These are phyloP conservation scores for Colletotrichum sublineola DNA, from an alignment of 2,329 filamentous ascomycete species.

Conservation along the genomic window DNA sequence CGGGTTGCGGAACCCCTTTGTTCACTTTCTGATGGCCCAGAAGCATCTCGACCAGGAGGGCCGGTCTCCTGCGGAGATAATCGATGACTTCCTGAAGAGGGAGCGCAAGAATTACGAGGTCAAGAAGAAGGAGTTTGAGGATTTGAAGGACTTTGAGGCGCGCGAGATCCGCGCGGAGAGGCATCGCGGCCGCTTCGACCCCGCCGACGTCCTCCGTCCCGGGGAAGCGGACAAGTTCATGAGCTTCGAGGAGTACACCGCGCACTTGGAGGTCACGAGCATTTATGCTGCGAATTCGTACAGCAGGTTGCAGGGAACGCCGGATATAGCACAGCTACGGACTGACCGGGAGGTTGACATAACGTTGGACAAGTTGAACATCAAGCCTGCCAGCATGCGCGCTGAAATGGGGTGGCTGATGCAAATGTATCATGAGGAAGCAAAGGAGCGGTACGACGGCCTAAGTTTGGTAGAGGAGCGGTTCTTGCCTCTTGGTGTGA, in stretches of 20 bases:
- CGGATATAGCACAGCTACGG: background rate
- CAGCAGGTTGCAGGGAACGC: background rate
- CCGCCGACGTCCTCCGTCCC: background rate
- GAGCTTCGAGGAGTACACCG: background rate
- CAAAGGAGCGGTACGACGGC: constrained; percentile 2
- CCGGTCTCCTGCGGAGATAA: background rate
- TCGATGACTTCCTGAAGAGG: background rate
- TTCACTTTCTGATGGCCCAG: constrained; percentile 55
- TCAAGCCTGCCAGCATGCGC: background rate
- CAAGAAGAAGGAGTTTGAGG: background rate
- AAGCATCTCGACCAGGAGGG: constrained; percentile 38
- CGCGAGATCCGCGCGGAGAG: background rate
- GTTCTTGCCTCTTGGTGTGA: constrained; percentile 22
- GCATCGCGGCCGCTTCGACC: background rate
- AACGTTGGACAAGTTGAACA: background rate
- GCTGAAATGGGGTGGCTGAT: background rate
- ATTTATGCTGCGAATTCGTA: background rate
- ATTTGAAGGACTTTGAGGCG: background rate
- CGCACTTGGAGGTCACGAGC: constrained; percentile 1
- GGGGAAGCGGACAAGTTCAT: constrained; percentile 6
- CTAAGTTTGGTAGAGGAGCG: background rate
- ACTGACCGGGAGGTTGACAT: background rate
- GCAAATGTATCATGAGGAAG: constrained; percentile 23
- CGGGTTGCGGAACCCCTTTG: constrained; percentile 61
- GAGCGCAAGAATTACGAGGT: background rate